Percentiles rank a stretch among this genome's conserved stretches.
These are phyloP conservation scores for Aaosphaeria arxii DNA, from an alignment of 2,329 filamentous ascomycete species.

Conservation along the genomic window DNA sequence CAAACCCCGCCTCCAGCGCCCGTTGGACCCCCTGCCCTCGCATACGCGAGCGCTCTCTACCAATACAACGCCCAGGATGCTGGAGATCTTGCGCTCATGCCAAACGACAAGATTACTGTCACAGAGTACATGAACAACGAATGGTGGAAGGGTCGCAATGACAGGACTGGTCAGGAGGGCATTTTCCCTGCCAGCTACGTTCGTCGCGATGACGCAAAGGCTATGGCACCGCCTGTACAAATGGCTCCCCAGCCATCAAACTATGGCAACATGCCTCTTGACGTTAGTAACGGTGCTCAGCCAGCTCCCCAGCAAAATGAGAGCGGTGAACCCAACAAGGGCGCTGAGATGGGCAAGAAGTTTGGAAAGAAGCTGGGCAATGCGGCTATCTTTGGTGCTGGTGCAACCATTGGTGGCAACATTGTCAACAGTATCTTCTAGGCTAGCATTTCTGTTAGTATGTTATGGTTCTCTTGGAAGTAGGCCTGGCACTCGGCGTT, in stretches of 20 bases:
- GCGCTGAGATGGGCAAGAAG: conserved; percentile 80
- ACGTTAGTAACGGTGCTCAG: conserved; percentile 61
- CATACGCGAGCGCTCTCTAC: conserved; percentile 78
- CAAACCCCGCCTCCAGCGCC: conserved; percentile 48
- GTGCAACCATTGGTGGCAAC: conserved; percentile 85
- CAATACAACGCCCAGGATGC: conserved; percentile 75
- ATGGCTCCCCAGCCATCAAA: conserved; percentile 55
- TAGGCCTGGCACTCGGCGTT: neutral
- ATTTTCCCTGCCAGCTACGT: conserved; percentile 97
- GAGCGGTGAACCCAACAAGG: conserved; percentile 58
- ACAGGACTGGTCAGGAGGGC: conserved; percentile 77
- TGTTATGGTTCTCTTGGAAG: neutral
- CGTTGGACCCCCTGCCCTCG: conserved; percentile 56
- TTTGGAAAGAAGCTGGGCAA: conserved; percentile 92
- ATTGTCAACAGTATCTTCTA: conserved; percentile 90
- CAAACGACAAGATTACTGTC: conserved; percentile 76
- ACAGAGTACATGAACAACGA: conserved; percentile 94
- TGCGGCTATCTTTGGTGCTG: conserved; percentile 85
- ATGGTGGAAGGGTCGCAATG: conserved; percentile 92
- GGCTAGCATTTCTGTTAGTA: conserved; percentile 8
- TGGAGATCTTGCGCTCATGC: conserved; percentile 77
- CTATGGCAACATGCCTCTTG: conserved; percentile 71
- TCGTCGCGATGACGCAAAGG: conserved; percentile 61
- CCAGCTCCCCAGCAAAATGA: conserved; percentile 24
- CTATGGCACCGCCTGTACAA: conserved; percentile 37